Conservation (phyloP, 1,139 yeast genomes). For the Suhomyces taliae region DNA sequence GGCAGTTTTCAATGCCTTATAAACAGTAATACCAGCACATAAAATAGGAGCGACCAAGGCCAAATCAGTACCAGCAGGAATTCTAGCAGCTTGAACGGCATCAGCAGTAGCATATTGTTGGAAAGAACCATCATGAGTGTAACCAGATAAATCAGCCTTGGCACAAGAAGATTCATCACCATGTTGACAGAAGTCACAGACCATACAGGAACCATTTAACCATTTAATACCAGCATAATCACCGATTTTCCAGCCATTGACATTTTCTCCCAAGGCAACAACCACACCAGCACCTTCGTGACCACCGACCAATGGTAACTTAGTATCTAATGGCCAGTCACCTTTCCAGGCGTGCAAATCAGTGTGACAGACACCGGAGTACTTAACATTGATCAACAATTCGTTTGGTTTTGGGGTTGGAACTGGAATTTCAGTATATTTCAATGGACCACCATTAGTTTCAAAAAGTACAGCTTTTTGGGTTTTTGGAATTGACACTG, state of each 20-base stretch:
- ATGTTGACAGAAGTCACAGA: constrained; percentile 71
- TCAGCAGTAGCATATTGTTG: constrained; percentile 77
- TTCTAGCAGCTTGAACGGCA: constrained; percentile 40
- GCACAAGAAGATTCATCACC: constrained; percentile 72
- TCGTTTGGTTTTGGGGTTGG: constrained; percentile 62
- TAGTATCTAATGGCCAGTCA: constrained; percentile 67
- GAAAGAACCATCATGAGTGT: constrained; percentile 80
- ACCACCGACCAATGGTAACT: constrained; percentile 74
- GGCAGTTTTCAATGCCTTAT: constrained; percentile 78
- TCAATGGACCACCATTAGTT: constrained; percentile 62
- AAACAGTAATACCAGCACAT: constrained; percentile 85
- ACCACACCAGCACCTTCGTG: constrained; percentile 89
- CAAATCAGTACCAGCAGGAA: constrained; percentile 35
- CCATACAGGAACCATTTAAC: constrained; percentile 71
- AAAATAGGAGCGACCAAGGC: constrained; percentile 40
- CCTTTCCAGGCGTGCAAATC: constrained; percentile 75
- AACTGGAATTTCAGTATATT: constrained; percentile 62
- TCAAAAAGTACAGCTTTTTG: constrained; percentile 77
- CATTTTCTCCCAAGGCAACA: constrained; percentile 68
- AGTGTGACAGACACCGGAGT: constrained; percentile 69
- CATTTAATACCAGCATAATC: constrained; percentile 77
- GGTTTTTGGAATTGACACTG: constrained; percentile 50
- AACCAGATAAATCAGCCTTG: constrained; percentile 69
- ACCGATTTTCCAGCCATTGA: constrained; percentile 69
- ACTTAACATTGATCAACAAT: constrained; percentile 60